Base-by-base conservation (phyloP, 177 flowering plant species). In the Vitis hybrid region DNA sequence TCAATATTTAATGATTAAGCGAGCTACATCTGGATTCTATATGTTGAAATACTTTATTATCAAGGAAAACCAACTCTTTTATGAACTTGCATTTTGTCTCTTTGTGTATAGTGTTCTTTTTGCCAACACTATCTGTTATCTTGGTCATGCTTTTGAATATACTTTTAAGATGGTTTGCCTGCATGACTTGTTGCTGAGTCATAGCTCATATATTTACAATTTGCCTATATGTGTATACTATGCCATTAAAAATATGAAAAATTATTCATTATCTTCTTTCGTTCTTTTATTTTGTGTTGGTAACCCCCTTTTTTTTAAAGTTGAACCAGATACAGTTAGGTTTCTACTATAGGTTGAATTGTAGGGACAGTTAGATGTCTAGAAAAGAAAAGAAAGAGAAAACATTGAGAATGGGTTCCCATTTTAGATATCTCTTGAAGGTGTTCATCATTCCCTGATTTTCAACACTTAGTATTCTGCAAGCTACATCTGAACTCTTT, bases 401-500 rank as follows among this genome's bases (percentile, higher is more conserved):
- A 66, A 11, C n/a, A 62, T 10, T 64, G 58, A 53, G 53, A 67
- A 44, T 67, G 75, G 74, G 68, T 73, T 72, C 64, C 66, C 71
- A 51, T 73, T 61, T 65, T 53, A 18, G 10, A 24, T 49, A 20
- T 66, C 79, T 78, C 63, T 71, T 65, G 71, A 18, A 47, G 62
- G 76, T 59, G 75, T 77, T 44, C 76, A 70, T 75, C 75, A 70
- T 81, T 75, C 73, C 79, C 44, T 64, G 24, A 17, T 75, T 70
- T 24, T 67, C 44, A 33, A 8, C 31, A 31, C n/a, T 53, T 11
- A 44, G 68, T 59, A 62, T 68, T 78, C 65, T 58, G 17, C 65
- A 79, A 64, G 77, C 77, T 81, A 70, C 81, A 78, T 81, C 72
- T 75, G 77, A 75, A 80, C 75, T 15, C 72, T 55, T 66, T 49